Conservation (phyloP, 2,329 filamentous ascomycete genomes). For the Arthrinium puccinioides region DNA sequence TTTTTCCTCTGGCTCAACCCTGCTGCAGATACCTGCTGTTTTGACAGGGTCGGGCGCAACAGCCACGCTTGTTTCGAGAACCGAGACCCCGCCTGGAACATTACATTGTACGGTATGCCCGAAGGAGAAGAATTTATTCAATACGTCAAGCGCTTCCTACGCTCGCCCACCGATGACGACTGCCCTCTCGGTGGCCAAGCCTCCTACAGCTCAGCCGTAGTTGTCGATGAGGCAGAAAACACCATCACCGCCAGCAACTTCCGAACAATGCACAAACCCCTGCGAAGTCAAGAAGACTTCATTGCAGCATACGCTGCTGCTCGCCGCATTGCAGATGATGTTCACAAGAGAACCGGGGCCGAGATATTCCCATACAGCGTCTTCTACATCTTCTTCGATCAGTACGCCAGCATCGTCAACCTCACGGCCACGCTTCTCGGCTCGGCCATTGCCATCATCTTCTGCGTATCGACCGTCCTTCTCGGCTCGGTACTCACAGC, state of each 20-base stretch:
- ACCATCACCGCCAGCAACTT: slow-evolving; percentile 83
- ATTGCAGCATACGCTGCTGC: slow-evolving; percentile 86
- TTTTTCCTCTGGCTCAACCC: slow-evolving; percentile 97
- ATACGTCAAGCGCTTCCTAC: slow-evolving; percentile 78
- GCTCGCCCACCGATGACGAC: slow-evolving; percentile 69
- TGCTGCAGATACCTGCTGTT: slow-evolving; percentile 59
- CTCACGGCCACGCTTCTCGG: slow-evolving; percentile 75
- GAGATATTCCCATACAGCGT: slow-evolving; percentile 95
- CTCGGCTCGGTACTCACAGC: slow-evolving; percentile 80
- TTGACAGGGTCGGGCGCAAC: slow-evolving; percentile 39
- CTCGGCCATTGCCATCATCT: slow-evolving; percentile 78
- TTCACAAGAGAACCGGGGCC: slow-evolving; percentile 63
- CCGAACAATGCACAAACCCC: slow-evolving; percentile 78
- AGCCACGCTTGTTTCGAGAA: slow-evolving; percentile 71
- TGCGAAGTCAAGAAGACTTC: slow-evolving; percentile 85
- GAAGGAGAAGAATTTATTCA: slow-evolving; percentile 84
- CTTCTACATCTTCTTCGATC: slow-evolving; percentile 99
- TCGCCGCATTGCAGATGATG: slow-evolving; percentile 74
- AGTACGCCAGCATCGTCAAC: slow-evolving; percentile 79
- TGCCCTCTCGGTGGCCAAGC: slow-evolving; percentile 88
- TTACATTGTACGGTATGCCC: slow-evolving; percentile 84
- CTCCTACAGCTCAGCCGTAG: slow-evolving; percentile 76
- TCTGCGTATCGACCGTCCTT: slow-evolving; percentile 69
- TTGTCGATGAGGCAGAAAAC: slow-evolving; percentile 60
- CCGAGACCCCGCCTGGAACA: slow-evolving; percentile 78